Conservation (phyloP, 1,284 basidiomycete genomes). For the Fereydounia khargensis region DNA sequence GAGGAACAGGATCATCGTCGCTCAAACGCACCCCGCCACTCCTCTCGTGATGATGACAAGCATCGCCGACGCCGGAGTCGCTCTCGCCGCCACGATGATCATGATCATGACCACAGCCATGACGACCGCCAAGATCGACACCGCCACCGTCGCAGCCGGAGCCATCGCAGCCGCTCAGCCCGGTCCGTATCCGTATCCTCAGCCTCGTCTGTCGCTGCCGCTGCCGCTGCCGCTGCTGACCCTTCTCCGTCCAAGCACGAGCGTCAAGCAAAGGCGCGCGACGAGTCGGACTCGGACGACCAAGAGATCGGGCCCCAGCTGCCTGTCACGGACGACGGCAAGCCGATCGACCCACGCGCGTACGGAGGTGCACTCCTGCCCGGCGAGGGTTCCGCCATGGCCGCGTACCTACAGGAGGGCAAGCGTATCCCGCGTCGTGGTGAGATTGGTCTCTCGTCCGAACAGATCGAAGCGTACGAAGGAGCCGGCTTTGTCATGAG, state of each 20-base stretch:
- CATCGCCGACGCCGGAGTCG: conserved; percentile 13
- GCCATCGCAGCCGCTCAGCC: conserved; percentile 5
- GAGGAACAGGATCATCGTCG: not conserved
- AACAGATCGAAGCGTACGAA: conserved; percentile 83
- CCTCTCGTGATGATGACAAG: conserved; percentile 1
- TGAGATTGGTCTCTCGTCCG: conserved; percentile 87
- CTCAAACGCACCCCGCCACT: conserved; percentile 1
- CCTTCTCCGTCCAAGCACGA: not conserved
- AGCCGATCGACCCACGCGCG: conserved; percentile 17
- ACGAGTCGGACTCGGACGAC: not conserved
- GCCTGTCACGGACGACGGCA: conserved; percentile 14
- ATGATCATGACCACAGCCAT: conserved; percentile 14
- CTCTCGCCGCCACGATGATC: conserved; percentile 8
- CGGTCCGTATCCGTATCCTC: conserved; percentile 3
- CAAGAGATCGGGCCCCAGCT: conserved; percentile 18
- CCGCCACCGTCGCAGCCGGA: no score
- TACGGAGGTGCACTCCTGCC: conserved; percentile 81
- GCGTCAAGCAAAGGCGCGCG: not conserved
- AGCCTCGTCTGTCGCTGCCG: not conserved
- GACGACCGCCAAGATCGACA: conserved; percentile 13
- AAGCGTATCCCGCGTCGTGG: conserved; percentile 94
- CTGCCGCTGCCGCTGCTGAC: not conserved
- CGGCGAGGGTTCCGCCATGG: conserved; percentile 96
- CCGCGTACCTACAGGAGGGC: conserved; percentile 85
- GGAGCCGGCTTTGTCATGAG: conserved; percentile 96